Base-by-base conservation (phyloP, 2,329 filamentous ascomycete genomes). In the Saccharata proteae region DNA sequence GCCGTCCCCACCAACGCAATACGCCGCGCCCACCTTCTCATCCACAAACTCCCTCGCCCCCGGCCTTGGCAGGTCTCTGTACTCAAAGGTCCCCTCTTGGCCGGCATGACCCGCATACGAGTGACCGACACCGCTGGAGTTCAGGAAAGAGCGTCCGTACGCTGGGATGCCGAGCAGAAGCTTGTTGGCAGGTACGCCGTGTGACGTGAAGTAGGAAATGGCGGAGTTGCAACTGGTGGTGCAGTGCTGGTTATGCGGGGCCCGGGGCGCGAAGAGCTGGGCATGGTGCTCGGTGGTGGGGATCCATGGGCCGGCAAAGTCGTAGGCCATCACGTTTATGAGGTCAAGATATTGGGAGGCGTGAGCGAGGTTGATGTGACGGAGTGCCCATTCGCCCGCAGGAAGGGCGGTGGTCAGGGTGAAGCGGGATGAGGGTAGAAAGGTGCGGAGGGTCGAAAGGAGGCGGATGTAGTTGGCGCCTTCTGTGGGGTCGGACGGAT, bases 291-390 rank as follows among this genome's bases (percentile, higher is more conserved):
- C 81, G 26, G 71, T 72, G 35, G 67, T 68, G 17, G 61, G 50
- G 2, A 69, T 71, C 80, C 80, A 86, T 3, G 71, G 63, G 1
- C 81, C 80, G 16, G 70, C 74, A 47, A 86, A 81, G 52, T 90
- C 81, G 54, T 85, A 90, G 2, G 80, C 71, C 70, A 80, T 83
- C 20, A 90, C 59, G 51, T 88, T 88, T 51, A 90, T 59, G 39
- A 77, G 67, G 52, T 88, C 80, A 20, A 90, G 63, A 42, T 80
- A 75, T 26, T 69, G 58, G 29, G 76, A 67, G 8, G 76, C 71
- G 35, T 64, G 59, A 14, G 54, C 58, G 8, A 88, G 59, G 47
- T 85, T 71, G 48, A 88, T 80, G 46, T 78, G 66, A 43, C 73
- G 69, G 33, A 90, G 59, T 1, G 76, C 66, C 57, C 71, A 70